A percentile compares a stretch with the other conserved stretches of the same genome.
phyloP scores from a whole-genome alignment of 1,284 basidiomycete species.

The Malassezia vespertilionis region DNA sequence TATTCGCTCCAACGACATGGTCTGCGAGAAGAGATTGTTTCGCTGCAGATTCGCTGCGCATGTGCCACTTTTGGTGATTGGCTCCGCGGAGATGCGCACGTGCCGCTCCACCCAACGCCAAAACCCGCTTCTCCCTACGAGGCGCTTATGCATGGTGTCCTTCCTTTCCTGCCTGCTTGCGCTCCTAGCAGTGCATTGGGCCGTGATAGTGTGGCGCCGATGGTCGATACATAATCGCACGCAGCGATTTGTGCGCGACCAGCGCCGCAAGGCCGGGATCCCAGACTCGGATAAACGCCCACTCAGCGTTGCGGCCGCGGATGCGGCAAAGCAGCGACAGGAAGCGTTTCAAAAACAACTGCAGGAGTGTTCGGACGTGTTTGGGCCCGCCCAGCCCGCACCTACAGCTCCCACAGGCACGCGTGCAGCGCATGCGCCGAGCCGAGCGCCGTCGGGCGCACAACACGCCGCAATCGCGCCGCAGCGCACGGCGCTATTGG shows the following conservation, averaged over 20 bases:
- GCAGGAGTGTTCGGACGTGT: slow-evolving; percentile 7
- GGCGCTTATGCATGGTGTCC: slow-evolving; percentile 3
- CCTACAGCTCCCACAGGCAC: neutral
- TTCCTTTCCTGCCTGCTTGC: slow-evolving; percentile 4
- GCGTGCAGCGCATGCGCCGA: neutral
- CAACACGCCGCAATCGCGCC: neutral
- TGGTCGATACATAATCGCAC: slow-evolving; percentile 10
- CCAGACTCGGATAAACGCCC: slow-evolving; percentile 15
- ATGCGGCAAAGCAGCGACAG: slow-evolving; percentile 10
- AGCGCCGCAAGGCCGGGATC: slow-evolving; percentile 16
- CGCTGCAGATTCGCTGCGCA: too few species aligned
- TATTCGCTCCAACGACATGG: slow-evolving; percentile 29
- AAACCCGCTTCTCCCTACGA: too few species aligned
- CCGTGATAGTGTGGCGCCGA: slow-evolving; percentile 4
- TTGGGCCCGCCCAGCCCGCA: slow-evolving; percentile 1
- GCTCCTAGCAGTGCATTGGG: slow-evolving; percentile 10
- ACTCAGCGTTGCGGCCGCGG: slow-evolving; percentile 6
- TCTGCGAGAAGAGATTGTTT: neutral
- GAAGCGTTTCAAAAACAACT: slow-evolving; percentile 4
- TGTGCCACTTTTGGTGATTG: too few species aligned
- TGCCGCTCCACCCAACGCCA: too few species aligned
- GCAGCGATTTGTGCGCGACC: slow-evolving; percentile 10
- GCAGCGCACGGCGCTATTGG: neutral
- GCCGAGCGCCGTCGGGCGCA: neutral
- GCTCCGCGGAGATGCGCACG: too few species aligned